Evolutionary conservation across 768 basidiomycete species (phyloP), one percentile per base, ranked within the genome.

Genomic region (Tricholomella constricta): DNA sequence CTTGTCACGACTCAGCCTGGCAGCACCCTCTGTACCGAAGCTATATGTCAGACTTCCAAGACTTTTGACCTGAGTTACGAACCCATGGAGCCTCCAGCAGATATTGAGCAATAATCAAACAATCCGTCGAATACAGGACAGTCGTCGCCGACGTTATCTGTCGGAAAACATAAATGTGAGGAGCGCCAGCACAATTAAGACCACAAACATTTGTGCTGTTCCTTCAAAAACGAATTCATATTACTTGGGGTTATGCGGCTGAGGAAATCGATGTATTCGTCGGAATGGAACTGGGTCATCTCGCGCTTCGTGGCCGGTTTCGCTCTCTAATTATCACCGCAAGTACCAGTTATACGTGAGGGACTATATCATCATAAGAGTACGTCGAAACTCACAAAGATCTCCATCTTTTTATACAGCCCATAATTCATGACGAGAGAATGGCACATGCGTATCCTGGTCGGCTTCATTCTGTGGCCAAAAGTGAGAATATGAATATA

Each of bases 51-150:
- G 9, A 4, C 38, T 27, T 49, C 10, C 10, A 12, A 38, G 12
- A 40, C 8, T 19, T 17, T 3, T 10, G 49, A 31, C 26, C 42
- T 34, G 25, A 12, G 26, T 25, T 34, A 71, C 86, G 52, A 61
- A 97, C 97, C 96, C 94, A 99, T 98, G 0, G 94, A 97, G 3
- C 97, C 97, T 42, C 97, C 97, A n/a, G 97, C 97, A 10, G 97
- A 98, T 62, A 99, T 99, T 3, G 96, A 95, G 67, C 97, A 98
- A 68, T 98, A 99, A 62, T 99, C 97, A 68, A 99, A 99, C 41
- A 99, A 74, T 1, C 97, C 97, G 61, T 99, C 97, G 61, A 99
- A 99, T 29, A 98, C 94, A 2, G 97, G 97, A 70, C 96, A 98
- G 69, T 99, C 97, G 62, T 99, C 97, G 29, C 96, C 97, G 19